A percentile compares a stretch with the other conserved stretches of the same genome.
Conservation (phyloP, 495 filamentous ascomycete species). For the Sordaria brevicollis region DNA sequence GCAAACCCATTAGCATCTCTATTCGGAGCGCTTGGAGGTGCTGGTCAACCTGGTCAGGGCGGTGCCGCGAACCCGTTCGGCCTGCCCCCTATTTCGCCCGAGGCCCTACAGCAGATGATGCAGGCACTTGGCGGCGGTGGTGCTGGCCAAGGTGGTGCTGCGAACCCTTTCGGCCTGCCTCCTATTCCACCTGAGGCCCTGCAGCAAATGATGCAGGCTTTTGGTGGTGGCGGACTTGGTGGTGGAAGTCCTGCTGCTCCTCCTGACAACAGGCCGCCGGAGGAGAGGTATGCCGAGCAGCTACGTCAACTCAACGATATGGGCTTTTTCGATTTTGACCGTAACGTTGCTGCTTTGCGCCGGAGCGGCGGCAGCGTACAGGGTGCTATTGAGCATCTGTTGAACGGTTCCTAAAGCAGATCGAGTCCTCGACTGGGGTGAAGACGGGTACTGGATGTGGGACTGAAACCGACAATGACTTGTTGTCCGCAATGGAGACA, state of each 20-base stretch:
- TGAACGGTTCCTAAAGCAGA: conserved; percentile 28
- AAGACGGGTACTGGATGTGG: not conserved
- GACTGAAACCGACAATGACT: not conserved
- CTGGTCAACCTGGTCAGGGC: conserved; percentile 2
- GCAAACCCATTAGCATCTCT: conserved; percentile 35
- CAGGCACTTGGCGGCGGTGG: conserved; percentile 21
- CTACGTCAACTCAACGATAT: conserved; percentile 94
- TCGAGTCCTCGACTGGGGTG: not conserved
- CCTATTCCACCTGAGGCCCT: conserved; percentile 28
- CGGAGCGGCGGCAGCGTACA: conserved; percentile 89
- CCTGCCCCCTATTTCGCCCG: conserved; percentile 14
- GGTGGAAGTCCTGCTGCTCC: conserved; percentile 39
- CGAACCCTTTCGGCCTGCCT: conserved; percentile 15
- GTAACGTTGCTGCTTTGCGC: conserved; percentile 82
- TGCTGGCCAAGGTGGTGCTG: conserved; percentile 7
- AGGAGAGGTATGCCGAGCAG: conserved; percentile 87
- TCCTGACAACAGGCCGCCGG: conserved; percentile 74
- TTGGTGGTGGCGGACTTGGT: conserved; percentile 8
- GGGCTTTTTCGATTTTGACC: conserved; percentile 96
- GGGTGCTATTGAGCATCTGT: conserved; percentile 77
- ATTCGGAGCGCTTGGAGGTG: conserved; percentile 14
- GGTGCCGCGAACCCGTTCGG: conserved; percentile 15
- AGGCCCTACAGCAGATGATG: conserved; percentile 39
- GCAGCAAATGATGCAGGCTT: conserved; percentile 33
- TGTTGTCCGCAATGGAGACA: not conserved